These are phyloP conservation scores for Chloranthus sessilifolius DNA, from an alignment of 164 flowering plant species.

Conservation along the genomic window DNA sequence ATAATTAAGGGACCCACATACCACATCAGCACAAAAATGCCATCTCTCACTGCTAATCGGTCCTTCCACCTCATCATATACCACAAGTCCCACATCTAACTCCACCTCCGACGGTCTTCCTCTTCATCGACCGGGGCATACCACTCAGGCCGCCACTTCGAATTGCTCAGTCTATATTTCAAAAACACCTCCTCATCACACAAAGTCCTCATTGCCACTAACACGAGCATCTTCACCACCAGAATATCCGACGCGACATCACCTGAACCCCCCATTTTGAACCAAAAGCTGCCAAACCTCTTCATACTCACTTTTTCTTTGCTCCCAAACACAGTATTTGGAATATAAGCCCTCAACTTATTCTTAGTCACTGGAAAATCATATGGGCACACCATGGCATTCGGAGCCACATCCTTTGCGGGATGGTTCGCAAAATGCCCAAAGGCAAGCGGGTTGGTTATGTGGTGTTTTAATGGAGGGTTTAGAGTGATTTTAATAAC, in stretches of 20 bases:
- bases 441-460: constrained; percentile 80
- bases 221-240: constrained; percentile 56
- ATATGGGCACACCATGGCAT: constrained; percentile 94
- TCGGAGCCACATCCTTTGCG: constrained; percentile 61
- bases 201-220: constrained; percentile 70
- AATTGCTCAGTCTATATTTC: constrained; percentile 84
- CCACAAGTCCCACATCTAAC: constrained; percentile 36
- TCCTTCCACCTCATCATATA: no score
- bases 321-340: constrained; percentile 65
- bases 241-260: constrained; percentile 33
- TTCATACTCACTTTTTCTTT: constrained; percentile 62
- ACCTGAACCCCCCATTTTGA: constrained; percentile 40
- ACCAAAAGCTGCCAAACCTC: constrained; percentile 87
- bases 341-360: constrained; percentile 72
- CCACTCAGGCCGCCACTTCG: constrained; percentile 75
- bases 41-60: no score
- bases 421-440: constrained; percentile 98
- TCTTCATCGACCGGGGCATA: constrained; percentile 84
- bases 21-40: no score
- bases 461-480: no score
- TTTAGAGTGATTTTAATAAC: no score
- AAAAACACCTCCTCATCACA: constrained; percentile 72
- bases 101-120: constrained; percentile 85
- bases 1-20: no score
- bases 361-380: constrained; percentile 75